Evolutionary conservation across 768 basidiomycete species (phyloP).

Genomic region (Paxillus rubicundulus): DNA sequence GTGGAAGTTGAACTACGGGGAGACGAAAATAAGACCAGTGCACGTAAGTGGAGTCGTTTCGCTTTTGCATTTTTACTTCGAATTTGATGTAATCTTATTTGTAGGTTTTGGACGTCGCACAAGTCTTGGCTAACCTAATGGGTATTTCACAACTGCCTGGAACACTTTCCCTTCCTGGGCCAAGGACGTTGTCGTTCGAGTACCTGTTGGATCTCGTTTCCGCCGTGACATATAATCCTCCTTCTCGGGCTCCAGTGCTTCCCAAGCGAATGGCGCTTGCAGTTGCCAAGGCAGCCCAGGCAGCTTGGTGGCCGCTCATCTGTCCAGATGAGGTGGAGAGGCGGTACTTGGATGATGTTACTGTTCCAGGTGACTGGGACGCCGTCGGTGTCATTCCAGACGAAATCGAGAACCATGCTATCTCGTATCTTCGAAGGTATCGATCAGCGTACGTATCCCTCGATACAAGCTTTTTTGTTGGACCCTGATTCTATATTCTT

Average conservation of each 20-base stretch:
- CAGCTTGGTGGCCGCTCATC: slow-evolving; percentile 88
- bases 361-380: slow-evolving; percentile 78
- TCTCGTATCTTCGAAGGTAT: slow-evolving; percentile 87
- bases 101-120: slow-evolving; percentile 91
- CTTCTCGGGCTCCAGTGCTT: slow-evolving; percentile 68
- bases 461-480: slow-evolving; percentile 1
- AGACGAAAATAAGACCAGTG: slow-evolving; percentile 86
- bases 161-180: slow-evolving; percentile 84
- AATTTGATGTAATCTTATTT: slow-evolving; percentile 14
- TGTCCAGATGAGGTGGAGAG: slow-evolving; percentile 89
- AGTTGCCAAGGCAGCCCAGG: slow-evolving; percentile 60
- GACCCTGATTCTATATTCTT: slow-evolving; percentile 10
- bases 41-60: slow-evolving; percentile 58
- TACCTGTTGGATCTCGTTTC: slow-evolving; percentile 77
- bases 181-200: slow-evolving; percentile 79
- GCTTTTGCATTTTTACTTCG: slow-evolving; percentile 16
- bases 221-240: slow-evolving; percentile 73
- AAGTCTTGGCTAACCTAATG: slow-evolving; percentile 81
- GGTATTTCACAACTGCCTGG: slow-evolving; percentile 56
- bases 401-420: slow-evolving; percentile 84
- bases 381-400: slow-evolving; percentile 77
- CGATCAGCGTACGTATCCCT: slow-evolving; percentile 72
- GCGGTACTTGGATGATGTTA: slow-evolving; percentile 80
- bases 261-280: slow-evolving; percentile 70
- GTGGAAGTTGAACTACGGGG: slow-evolving; percentile 89